Percentiles rank a stretch among this genome's conserved stretches.
These are phyloP conservation scores for Wickerhamiella australiensis DNA, from an alignment of 805 yeast species.

Conservation along the genomic window DNA sequence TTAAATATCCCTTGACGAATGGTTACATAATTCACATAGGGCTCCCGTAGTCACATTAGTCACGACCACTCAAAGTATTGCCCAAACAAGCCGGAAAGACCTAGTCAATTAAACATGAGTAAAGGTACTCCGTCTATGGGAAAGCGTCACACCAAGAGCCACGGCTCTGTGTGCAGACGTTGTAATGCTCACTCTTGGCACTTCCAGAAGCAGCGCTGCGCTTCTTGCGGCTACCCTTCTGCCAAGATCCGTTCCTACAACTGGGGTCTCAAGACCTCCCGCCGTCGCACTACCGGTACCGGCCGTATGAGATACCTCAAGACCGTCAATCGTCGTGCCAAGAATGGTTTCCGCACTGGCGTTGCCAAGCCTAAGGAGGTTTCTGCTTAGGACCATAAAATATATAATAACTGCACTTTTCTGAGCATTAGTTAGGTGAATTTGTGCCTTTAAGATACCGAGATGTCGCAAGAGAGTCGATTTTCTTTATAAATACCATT, in stretches of 20 bases:
- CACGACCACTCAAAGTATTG: constrained; percentile 4
- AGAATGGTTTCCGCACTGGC: constrained; percentile 97
- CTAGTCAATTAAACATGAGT: constrained; percentile 27
- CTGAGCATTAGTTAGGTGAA: constrained; percentile 1
- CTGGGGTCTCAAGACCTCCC: constrained; percentile 99
- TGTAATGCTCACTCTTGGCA: constrained; percentile 99
- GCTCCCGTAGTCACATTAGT: constrained; percentile 1
- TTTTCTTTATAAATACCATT: too few relatives aligned
- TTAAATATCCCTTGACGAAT: too few relatives aligned
- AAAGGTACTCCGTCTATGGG: constrained; percentile 99
- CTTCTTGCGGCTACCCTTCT: constrained; percentile 99
- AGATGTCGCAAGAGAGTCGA: too few relatives aligned
- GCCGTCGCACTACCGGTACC: constrained; percentile 99
- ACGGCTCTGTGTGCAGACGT: constrained; percentile 81
- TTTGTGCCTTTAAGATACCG: too few relatives aligned
- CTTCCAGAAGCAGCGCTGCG: constrained; percentile 97
- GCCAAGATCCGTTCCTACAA: constrained; percentile 87
- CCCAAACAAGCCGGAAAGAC: constrained; percentile 7
- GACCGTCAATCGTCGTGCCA: constrained; percentile 94
- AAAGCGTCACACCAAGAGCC: constrained; percentile 99
- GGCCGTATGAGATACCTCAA: constrained; percentile 99
- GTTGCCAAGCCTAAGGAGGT: constrained; percentile 41
- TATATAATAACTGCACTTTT: constrained; percentile 7
- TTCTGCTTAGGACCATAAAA: constrained; percentile 27
- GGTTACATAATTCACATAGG: constrained; percentile 1